Conservation (phyloP, 2,329 filamentous ascomycete species). For the Davidsoniella neocaledoniae region DNA sequence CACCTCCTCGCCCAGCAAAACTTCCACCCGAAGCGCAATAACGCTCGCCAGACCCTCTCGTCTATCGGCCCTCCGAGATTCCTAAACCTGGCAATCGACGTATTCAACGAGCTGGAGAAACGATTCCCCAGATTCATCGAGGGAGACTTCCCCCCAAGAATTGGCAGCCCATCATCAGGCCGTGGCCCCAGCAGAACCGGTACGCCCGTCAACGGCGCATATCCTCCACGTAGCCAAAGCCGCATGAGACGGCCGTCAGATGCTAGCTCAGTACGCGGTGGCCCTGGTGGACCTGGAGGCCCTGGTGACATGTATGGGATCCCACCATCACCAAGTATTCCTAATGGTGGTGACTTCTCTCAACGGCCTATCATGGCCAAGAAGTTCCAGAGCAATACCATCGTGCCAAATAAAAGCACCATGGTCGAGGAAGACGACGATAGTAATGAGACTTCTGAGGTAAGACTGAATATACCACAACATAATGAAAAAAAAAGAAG, state of each 20-base stretch:
- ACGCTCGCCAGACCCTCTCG: conserved; percentile 88
- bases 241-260: conserved; percentile 42
- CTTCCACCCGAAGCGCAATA: conserved; percentile 94
- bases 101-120: conserved; percentile 86
- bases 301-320: conserved; percentile 28
- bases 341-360: conserved; percentile 46
- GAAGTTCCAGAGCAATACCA: conserved; percentile 86
- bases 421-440: conserved; percentile 94
- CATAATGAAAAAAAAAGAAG: neutral
- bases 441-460: conserved; percentile 25
- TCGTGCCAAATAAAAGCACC: conserved; percentile 93
- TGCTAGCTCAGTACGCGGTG: conserved; percentile 40
- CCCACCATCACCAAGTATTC: conserved; percentile 40
- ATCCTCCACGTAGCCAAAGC: conserved; percentile 34
- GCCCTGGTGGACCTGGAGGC: conserved; percentile 18
- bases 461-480: conserved; percentile 17
- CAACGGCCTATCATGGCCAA: conserved; percentile 55
- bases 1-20: conserved; percentile 71
- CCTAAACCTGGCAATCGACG: conserved; percentile 81
- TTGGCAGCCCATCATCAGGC: conserved; percentile 50
- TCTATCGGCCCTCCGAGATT: conserved; percentile 78
- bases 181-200: conserved; percentile 44
- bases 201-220: conserved; percentile 44
- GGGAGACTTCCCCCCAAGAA: conserved; percentile 48
- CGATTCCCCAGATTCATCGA: conserved; percentile 68